phyloP scores from a whole-genome alignment of 2,329 filamentous ascomycete genomes.

The Penicillium sp. region DNA sequence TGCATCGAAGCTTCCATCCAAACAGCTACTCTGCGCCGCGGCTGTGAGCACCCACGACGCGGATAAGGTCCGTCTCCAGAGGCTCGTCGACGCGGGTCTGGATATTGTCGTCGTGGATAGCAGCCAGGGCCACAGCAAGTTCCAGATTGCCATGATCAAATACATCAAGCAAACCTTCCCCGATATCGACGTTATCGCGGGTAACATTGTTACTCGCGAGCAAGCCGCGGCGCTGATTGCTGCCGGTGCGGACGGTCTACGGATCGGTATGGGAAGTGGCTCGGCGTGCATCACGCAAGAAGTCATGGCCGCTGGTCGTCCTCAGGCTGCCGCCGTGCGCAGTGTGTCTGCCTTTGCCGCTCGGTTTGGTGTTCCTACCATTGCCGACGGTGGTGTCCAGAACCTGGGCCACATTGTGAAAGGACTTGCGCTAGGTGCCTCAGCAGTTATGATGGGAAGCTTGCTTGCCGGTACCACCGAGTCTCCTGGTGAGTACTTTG shows the following conservation, averaged over 20 bases:
- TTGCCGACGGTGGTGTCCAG: slow-evolving; percentile 95
- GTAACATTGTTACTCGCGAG: slow-evolving; percentile 96
- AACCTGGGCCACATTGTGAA: slow-evolving; percentile 99
- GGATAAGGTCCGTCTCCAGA: slow-evolving; percentile 80
- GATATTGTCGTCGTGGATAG: slow-evolving; percentile 95
- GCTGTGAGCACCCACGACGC: slow-evolving; percentile 93
- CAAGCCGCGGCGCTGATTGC: slow-evolving; percentile 90
- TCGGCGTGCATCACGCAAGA: slow-evolving; percentile 99
- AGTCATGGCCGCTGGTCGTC: slow-evolving; percentile 97
- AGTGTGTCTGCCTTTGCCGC: slow-evolving; percentile 86
- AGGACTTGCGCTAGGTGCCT: slow-evolving; percentile 88
- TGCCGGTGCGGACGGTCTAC: slow-evolving; percentile 90
- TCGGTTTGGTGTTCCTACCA: slow-evolving; percentile 92
- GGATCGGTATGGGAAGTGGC: slow-evolving; percentile 98
- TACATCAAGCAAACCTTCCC: slow-evolving; percentile 89
- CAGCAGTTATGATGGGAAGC: slow-evolving; percentile 99
- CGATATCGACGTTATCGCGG: slow-evolving; percentile 86
- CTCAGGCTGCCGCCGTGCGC: slow-evolving; percentile 90
- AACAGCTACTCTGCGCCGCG: slow-evolving; percentile 93
- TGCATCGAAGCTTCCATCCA: slow-evolving; percentile 94
- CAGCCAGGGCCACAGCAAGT: slow-evolving; percentile 97
- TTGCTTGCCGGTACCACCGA: slow-evolving; percentile 95
- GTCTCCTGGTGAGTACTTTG: slow-evolving; percentile 93
- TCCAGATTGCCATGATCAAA: slow-evolving; percentile 97
- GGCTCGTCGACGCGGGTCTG: slow-evolving; percentile 89